Base-by-base conservation (phyloP, 2,329 filamentous ascomycete species). In the Fusarium mangiferae region DNA sequence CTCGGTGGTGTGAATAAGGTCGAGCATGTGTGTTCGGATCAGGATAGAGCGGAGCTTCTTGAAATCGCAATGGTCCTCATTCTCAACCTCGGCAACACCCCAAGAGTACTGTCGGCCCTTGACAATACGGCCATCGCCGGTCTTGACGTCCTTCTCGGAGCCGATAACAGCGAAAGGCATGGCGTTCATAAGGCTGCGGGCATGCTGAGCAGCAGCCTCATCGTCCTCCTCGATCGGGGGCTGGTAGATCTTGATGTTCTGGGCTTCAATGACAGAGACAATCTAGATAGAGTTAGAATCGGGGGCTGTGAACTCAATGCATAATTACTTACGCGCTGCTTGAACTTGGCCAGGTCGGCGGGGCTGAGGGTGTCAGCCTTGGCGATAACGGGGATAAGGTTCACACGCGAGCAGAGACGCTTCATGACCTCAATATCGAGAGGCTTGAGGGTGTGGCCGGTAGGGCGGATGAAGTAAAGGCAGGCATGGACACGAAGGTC, bases 371-470 rank as follows among this genome's bases (percentile, higher is more conserved):
- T 99, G 84, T 99, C 96, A 73, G 96, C 96, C 91, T 99, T 99
- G 82, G 97, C 96, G 81, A 99, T 94, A 79, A 99, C 96, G 75
- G 96, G 96, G 76, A 99, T 99, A 83, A 99, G 86, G 87, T 99
- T 99, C 84, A 99, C 96, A 82, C 96, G 94, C 68, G 96, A 96
- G 89, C 94, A 98, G 75, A 99, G 90, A 82, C 96, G 93, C 92
- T 98, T 99, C 96, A 99, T 99, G 72, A 99, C 96, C 88, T 99
- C 96, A 80, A 99, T 99, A 83, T 99, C 96, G 74, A 99, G 90
- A 68, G 96, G 96, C 91, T 99, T 99, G 80, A 99, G 87, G 78
- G 96, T 98, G 89, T 99, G 96, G 82, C 96, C 97, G 63, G 96
- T 99, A 66, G 96, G 96, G 82, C 97, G 92, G 85, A 99, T 98